These are phyloP conservation scores for Talaromyces sp. DNA, from an alignment of 2,329 filamentous ascomycete species.

Conservation along the genomic window DNA sequence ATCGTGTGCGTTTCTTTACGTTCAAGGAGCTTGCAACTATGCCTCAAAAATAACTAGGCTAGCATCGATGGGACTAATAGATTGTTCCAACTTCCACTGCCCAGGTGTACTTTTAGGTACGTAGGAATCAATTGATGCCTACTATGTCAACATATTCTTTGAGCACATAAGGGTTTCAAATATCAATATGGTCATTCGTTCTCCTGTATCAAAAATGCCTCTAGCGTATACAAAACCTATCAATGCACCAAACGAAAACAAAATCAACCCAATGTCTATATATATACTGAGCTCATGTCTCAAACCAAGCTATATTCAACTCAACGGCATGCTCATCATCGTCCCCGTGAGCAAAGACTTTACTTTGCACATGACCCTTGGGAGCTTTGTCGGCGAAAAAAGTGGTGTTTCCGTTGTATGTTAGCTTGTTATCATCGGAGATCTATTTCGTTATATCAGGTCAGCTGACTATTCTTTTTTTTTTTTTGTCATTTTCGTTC, in stretches of 20 bases:
- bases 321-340: slow-evolving; percentile 27
- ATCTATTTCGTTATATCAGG: slow-evolving; percentile 18
- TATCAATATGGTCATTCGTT: neutral
- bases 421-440: slow-evolving; percentile 27
- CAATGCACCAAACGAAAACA: neutral
- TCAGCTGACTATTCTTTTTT: neutral
- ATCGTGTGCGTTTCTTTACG: neutral
- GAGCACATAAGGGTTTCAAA: neutral
- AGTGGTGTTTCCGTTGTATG: slow-evolving; percentile 30
- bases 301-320: slow-evolving; percentile 31
- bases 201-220: neutral
- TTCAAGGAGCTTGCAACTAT: neutral
- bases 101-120: neutral
- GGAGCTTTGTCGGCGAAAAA: slow-evolving; percentile 37
- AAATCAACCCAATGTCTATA: neutral
- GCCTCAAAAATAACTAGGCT: neutral
- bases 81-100: neutral
- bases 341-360: slow-evolving; percentile 28
- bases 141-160: neutral
- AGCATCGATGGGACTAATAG: neutral
- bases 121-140: too few relatives aligned
- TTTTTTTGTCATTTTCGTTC: neutral
- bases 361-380: slow-evolving; percentile 32
- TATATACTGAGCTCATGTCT: slow-evolving; percentile 5
- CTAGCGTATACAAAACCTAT: neutral